Conservation (phyloP, 78 protist genomes). For the Dictyostelium purpureum region DNA sequence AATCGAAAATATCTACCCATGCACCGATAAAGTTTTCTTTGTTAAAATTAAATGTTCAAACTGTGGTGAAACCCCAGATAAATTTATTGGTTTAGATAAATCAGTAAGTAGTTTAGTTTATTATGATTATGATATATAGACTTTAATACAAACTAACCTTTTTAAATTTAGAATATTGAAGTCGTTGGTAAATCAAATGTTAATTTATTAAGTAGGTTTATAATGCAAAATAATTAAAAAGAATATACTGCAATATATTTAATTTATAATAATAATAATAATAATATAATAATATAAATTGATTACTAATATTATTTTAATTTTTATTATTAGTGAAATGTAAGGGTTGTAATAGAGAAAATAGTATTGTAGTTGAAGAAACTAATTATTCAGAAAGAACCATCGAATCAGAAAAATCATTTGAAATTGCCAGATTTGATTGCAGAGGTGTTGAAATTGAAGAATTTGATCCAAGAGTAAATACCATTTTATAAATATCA, state of each 20-base stretch:
- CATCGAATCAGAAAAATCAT: constrained; percentile 1
- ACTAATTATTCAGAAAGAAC: background rate
- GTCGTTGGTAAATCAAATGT: constrained; percentile 27
- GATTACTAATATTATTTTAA: background rate
- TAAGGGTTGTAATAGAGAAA: constrained; percentile 35
- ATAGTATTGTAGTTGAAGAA: constrained; percentile 32
- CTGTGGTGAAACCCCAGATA: constrained; percentile 6
- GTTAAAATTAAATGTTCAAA: constrained; percentile 51
- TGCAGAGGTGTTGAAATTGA: constrained; percentile 66
- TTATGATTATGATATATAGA: background rate
- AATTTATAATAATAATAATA: background rate
- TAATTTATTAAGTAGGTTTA: constrained; percentile 36
- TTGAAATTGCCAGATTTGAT: constrained; percentile 44
- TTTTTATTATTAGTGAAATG: constrained; percentile 15
- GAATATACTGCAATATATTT: background rate
- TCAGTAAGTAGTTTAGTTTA: background rate
- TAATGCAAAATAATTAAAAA: too few species aligned
- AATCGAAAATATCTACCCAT: constrained; percentile 24
- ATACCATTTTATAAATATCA: background rate
- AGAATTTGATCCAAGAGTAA: constrained; percentile 67
- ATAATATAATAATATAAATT: background rate
- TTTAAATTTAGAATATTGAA: constrained; percentile 41
- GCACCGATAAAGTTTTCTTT: background rate
- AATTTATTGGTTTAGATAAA: constrained; percentile 36
- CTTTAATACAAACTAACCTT: background rate